Evolutionary conservation across 2,329 filamentous ascomycete species (phyloP), one percentile per base, ranked within the genome.

Genomic region (Fusarium stilboides): DNA sequence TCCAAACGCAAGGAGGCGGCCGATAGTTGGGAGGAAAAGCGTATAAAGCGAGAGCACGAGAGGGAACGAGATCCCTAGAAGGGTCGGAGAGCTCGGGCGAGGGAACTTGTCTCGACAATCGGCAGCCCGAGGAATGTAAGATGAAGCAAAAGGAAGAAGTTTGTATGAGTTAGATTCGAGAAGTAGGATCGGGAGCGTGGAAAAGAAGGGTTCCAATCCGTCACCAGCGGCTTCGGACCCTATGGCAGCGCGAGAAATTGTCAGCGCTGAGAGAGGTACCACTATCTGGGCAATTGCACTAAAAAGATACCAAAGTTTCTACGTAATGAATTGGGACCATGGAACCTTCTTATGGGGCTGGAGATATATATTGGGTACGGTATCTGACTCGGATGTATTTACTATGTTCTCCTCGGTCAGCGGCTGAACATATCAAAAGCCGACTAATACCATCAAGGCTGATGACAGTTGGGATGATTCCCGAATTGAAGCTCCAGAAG

Each of bases 221-320:
- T 71, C 56, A 69, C 62, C 69, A 64, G 69, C 73, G 73, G 73
- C 73, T 75, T 74, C 73, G 73, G 70, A 73, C 73, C 73, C 70
- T 74, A 74, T 74, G 56, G 66, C 58, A 71, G 62, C 59, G 57
- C 62, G 46, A 73, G 68, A 71, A 74, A 75, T 75, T 69, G 71
- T 74, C 65, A 75, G 73, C 73, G 63, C 56, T 36, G n/a, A 15
- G 20, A 40, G 54, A 61, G 45, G 63, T 68, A 68, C 68, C 68
- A 46, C 37, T 40, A 22, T 19, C 24, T 43, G 49, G 43, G 45
- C 37, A 54, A 61, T 46, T 52, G 57, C 47, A 47, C 61, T 46
- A 37, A 63, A 66, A 69, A 63, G 42, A 36, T 57, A 60, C 49
- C 26, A 45, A 22, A 22, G 4, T 42, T 52, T 24, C 45, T 58